phyloP scores from a whole-genome alignment of 2,329 filamentous ascomycete species.

The Ciborinia camelliae region DNA sequence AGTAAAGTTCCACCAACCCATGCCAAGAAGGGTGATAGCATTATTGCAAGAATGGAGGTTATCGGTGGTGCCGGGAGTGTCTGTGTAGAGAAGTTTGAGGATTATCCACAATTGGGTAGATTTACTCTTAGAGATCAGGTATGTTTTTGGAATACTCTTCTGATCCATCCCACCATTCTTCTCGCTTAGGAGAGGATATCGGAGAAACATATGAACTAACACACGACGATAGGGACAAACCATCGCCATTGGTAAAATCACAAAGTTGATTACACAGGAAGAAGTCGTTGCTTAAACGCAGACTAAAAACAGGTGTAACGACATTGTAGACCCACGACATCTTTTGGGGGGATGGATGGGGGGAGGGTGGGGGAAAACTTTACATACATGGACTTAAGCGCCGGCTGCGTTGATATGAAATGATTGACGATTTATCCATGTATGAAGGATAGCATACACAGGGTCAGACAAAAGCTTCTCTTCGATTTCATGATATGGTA shows the following conservation, averaged over 20 bases:
- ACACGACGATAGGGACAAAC: slow-evolving; percentile 76
- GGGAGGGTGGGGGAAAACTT: not conserved
- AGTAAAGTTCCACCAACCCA: slow-evolving; percentile 92
- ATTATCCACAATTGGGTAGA: slow-evolving; percentile 89
- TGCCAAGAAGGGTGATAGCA: slow-evolving; percentile 74
- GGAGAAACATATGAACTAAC: slow-evolving; percentile 22
- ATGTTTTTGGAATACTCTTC: slow-evolving; percentile 34
- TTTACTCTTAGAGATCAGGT: slow-evolving; percentile 89
- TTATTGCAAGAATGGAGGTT: slow-evolving; percentile 88
- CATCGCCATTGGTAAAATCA: slow-evolving; percentile 99
- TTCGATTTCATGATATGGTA: no score
- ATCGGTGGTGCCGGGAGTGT: slow-evolving; percentile 81
- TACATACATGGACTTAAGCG: not conserved
- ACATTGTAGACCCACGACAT: not conserved
- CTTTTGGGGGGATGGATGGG: not conserved
- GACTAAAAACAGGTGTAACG: not conserved
- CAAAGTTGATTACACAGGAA: slow-evolving; percentile 65
- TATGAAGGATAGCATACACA: not conserved
- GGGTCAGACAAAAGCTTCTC: not conserved
- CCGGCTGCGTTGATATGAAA: not conserved
- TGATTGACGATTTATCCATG: not conserved
- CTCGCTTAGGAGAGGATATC: not conserved
- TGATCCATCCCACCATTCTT: not conserved
- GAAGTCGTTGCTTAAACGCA: slow-evolving; percentile 19
- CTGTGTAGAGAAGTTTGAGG: slow-evolving; percentile 91